Evolutionary conservation across 371 early-diverging fungal genomes (phyloP), one percentile per base, ranked within the genome.

Genomic region (Blastocladiella emersonii): DNA sequence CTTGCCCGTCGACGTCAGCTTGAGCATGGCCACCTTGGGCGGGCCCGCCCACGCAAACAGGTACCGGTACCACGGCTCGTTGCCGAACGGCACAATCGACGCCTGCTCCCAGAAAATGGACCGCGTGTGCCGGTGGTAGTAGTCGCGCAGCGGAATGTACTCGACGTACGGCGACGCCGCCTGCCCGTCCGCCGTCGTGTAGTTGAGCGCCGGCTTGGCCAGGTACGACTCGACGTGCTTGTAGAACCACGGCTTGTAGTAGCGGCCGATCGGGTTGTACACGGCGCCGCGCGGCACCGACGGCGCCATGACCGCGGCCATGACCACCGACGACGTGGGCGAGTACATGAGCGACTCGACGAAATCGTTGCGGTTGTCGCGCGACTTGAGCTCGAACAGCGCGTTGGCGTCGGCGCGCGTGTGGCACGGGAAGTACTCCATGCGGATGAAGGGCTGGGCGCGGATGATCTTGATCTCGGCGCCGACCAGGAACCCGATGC

Each of bases 41-140:
- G 74, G 71, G 66, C 71, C 71, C 23, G 71, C 64, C 74, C 73
- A 74, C 19, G 73, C 76, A 30, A 76, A 63, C 32, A 73, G 63
- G 59, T 68, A 68, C 36, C 76, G 66, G 69, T 70, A 74, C 43
- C 65, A 51, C 61, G 65, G 55, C 39, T 61, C 55, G 67, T 76
- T 74, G 39, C 76, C 72, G 51, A 72, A 70, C 21, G 76, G 76
- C 45, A 76, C 65, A 27, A 76, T 65, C 41, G 71, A 64, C 51
- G 68, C 68, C n/a, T 70, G 61, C 57, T 70, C 69, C 76, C 76
- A 76, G 71, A 72, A 76, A 34, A 76, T 64, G 51, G 71, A 69
- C n/a, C 74, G 71, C 30, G 77, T 74, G 68, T 77, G 77, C 34
- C 77, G 71, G 67, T 77, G 77, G 64, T 68, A 70, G 68, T 77